Percentiles rank a stretch among this genome's conserved stretches.
phyloP scores from a whole-genome alignment of 2,329 filamentous ascomycete genomes.

The Diaporthe citrichinensis region DNA sequence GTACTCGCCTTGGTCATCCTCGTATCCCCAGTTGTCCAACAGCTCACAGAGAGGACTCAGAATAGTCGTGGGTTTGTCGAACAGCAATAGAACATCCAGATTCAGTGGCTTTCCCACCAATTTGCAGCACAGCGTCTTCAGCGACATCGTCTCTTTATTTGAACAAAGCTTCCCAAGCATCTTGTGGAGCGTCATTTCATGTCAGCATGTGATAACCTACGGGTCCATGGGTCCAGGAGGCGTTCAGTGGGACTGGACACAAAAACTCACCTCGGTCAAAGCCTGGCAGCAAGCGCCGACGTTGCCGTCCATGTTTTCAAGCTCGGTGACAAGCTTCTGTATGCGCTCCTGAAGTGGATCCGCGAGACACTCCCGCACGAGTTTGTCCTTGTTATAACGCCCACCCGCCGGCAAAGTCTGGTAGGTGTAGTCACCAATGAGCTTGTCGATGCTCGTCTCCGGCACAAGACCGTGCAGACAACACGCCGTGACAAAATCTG shows the following conservation, averaged over 20 bases:
- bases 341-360: constrained; percentile 83
- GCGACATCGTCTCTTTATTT: constrained; percentile 83
- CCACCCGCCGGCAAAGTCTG: constrained; percentile 81
- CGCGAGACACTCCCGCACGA: constrained; percentile 83
- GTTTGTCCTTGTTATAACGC: constrained; percentile 81
- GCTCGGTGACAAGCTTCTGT: constrained; percentile 82
- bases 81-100: constrained; percentile 82
- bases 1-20: constrained; percentile 87
- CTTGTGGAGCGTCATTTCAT: constrained; percentile 53
- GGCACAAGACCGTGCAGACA: constrained; percentile 88
- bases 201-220: background rate
- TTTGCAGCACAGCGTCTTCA: constrained; percentile 80
- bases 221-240: background rate
- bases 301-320: constrained; percentile 93
- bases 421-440: constrained; percentile 88
- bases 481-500: constrained; percentile 91
- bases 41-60: constrained; percentile 81
- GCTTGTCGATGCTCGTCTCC: constrained; percentile 80
- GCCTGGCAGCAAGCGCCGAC: constrained; percentile 88
- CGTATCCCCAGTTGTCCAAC: constrained; percentile 84
- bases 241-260: background rate
- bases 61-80: constrained; percentile 78
- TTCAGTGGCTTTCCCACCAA: constrained; percentile 80
- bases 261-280: constrained; percentile 73
- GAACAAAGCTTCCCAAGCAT: constrained; percentile 78